phyloP scores from a whole-genome alignment of 495 filamentous ascomycete species.

The Neurospora sp. region DNA sequence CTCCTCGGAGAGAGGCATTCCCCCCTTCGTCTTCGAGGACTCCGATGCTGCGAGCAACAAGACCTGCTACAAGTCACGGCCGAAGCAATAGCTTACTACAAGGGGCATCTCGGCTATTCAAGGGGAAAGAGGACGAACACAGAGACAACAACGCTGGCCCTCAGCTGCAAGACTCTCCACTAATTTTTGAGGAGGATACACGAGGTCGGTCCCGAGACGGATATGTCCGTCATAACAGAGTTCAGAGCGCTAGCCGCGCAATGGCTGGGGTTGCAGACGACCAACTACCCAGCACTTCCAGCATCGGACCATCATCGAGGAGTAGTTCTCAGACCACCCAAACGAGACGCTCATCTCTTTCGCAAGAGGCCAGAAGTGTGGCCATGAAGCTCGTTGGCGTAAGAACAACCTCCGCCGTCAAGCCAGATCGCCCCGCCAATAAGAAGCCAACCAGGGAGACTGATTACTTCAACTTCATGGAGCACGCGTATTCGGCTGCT shows the following conservation, averaged over 20 bases:
- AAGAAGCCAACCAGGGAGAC: constrained; percentile 3
- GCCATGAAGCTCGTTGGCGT: constrained; percentile 20
- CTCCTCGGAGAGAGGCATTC: constrained; percentile 12
- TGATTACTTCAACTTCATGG: constrained; percentile 19
- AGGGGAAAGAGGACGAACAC: constrained; percentile 6
- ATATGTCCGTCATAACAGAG: constrained; percentile 16
- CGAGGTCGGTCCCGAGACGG: constrained; percentile 3
- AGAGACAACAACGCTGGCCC: neutral
- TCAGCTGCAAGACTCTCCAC: neutral
- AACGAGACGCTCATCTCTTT: constrained; percentile 17
- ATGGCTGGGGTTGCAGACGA: constrained; percentile 18
- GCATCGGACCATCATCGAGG: constrained; percentile 9
- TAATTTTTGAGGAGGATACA: neutral
- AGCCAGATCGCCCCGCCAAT: neutral
- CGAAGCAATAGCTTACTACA: constrained; percentile 17
- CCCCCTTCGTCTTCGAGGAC: constrained; percentile 27
- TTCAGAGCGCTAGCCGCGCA: constrained; percentile 17
- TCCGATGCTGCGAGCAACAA: constrained; percentile 18
- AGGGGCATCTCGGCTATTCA: constrained; percentile 14
- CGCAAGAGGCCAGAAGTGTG: constrained; percentile 17
- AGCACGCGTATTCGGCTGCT: constrained; percentile 7
- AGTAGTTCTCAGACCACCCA: constrained; percentile 12
- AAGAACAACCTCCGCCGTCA: constrained; percentile 4
- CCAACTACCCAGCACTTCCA: constrained; percentile 8
- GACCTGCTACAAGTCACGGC: constrained; percentile 8